phyloP scores from a whole-genome alignment of 2,329 filamentous ascomycete genomes.

The Parascedosporium putredinis region DNA sequence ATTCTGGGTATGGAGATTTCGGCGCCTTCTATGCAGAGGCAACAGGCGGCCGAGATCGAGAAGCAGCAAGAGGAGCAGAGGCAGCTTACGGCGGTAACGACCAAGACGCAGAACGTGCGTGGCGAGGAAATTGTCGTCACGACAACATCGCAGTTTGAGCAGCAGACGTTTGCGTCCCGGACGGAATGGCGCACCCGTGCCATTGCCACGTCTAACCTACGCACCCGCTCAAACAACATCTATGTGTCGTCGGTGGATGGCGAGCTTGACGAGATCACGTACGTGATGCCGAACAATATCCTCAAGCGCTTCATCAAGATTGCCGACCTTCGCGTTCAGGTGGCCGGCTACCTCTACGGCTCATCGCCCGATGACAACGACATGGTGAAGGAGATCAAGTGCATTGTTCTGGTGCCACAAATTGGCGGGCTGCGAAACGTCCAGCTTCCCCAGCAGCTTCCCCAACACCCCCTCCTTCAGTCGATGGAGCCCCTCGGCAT shows the following conservation, averaged over 20 bases:
- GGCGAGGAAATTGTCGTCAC: constrained; percentile 98
- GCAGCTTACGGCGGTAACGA: constrained; percentile 92
- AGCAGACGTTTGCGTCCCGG: constrained; percentile 95
- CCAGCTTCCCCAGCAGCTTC: constrained; percentile 79
- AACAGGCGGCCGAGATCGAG: constrained; percentile 97
- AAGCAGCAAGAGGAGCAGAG: constrained; percentile 97
- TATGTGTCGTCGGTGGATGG: constrained; percentile 96
- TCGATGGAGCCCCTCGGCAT: constrained; percentile 83
- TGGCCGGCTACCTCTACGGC: constrained; percentile 92
- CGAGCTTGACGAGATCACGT: constrained; percentile 82
- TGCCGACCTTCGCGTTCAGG: constrained; percentile 89
- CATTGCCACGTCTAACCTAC: constrained; percentile 90
- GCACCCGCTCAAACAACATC: constrained; percentile 92
- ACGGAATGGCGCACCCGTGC: constrained; percentile 97
- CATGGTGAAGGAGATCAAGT: constrained; percentile 92
- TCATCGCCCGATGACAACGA: constrained; percentile 87
- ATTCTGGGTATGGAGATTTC: constrained; percentile 99
- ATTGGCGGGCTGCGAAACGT: constrained; percentile 89
- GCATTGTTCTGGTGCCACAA: constrained; percentile 95
- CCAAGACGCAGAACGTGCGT: constrained; percentile 93
- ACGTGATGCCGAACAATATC: constrained; percentile 98
- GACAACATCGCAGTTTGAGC: constrained; percentile 95
- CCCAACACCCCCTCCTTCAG: constrained; percentile 82
- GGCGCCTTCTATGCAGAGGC: constrained; percentile 92
- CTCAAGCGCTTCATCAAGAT: constrained; percentile 98